Percentiles rank a stretch among this genome's conserved stretches.
Evolutionary conservation across 169 alveolate genomes (phyloP).

Genomic region (Eimeria maxima): DNA sequence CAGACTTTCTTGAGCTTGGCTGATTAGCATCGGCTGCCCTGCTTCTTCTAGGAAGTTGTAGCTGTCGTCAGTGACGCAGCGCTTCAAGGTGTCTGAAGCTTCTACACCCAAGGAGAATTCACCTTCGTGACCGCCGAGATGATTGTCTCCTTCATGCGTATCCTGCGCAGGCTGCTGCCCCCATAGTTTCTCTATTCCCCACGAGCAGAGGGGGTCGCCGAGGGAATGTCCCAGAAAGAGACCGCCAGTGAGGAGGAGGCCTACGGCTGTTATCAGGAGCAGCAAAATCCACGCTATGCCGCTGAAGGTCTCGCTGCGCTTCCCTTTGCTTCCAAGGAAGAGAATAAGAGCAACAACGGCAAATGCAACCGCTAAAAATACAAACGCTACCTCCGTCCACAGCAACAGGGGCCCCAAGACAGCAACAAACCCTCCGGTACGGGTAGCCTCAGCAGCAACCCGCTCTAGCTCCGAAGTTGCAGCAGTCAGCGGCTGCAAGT

Average conservation of each 20-base stretch:
- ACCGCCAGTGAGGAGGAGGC: not conserved
- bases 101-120: not conserved
- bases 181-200: not conserved
- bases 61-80: not conserved
- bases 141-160: not conserved
- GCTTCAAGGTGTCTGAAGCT: not conserved
- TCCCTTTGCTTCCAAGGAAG: not conserved
- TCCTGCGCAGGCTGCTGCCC: not conserved
- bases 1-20: not conserved
- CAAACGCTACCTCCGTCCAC: not conserved
- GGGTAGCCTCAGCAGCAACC: not conserved
- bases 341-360: constrained; percentile 9
- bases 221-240: not conserved
- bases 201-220: not conserved
- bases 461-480: not conserved
- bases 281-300: not conserved
- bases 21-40: not conserved
- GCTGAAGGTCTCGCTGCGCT: not conserved
- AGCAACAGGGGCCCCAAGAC: not conserved
- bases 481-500: not conserved
- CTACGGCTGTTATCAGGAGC: not conserved
- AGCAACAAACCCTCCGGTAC: not conserved
- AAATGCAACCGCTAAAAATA: not conserved
- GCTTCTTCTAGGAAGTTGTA: not conserved
- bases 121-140: too few relatives aligned